Percentiles rank a stretch among this genome's conserved stretches.
These are phyloP conservation scores for Schizothecium vesticola DNA, from an alignment of 495 filamentous ascomycete genomes.

Conservation along the genomic window DNA sequence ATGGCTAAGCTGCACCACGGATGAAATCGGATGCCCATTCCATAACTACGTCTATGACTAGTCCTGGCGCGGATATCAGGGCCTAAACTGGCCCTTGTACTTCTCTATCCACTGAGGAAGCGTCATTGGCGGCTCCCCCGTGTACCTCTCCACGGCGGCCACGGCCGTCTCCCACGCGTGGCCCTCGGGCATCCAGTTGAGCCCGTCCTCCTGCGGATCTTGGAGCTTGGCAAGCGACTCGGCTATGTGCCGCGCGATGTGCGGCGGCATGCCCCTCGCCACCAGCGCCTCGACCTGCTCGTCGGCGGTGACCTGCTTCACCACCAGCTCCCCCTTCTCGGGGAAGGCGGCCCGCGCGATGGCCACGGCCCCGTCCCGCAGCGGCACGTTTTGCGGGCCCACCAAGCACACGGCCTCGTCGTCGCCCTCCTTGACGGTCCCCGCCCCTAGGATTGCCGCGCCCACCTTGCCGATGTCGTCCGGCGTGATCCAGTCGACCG, in stretches of 20 bases:
- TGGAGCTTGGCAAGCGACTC: too few species aligned
- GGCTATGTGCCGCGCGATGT: too few species aligned
- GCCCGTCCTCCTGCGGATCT: too few species aligned
- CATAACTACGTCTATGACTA: too few species aligned
- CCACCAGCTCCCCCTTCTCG: neutral
- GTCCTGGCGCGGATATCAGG: too few species aligned
- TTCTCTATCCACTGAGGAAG: neutral
- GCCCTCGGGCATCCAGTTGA: neutral
- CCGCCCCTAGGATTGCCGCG: neutral
- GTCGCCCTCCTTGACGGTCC: neutral
- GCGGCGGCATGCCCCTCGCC: too few species aligned
- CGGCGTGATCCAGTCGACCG: constrained; percentile 11
- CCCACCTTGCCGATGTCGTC: constrained; percentile 9
- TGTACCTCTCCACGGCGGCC: neutral
- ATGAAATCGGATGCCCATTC: too few species aligned
- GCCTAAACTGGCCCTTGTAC: neutral
- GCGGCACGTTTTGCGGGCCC: constrained; percentile 3
- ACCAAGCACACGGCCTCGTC: neutral
- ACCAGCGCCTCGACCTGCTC: neutral
- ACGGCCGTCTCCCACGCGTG: neutral
- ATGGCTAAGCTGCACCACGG: too few species aligned
- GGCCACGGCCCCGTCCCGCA: neutral
- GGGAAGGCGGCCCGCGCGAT: neutral
- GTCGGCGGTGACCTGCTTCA: neutral
- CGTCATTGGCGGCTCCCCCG: neutral